These are phyloP conservation scores for Naematelia encephala DNA, from an alignment of 768 basidiomycete genomes.

Conservation along the genomic window DNA sequence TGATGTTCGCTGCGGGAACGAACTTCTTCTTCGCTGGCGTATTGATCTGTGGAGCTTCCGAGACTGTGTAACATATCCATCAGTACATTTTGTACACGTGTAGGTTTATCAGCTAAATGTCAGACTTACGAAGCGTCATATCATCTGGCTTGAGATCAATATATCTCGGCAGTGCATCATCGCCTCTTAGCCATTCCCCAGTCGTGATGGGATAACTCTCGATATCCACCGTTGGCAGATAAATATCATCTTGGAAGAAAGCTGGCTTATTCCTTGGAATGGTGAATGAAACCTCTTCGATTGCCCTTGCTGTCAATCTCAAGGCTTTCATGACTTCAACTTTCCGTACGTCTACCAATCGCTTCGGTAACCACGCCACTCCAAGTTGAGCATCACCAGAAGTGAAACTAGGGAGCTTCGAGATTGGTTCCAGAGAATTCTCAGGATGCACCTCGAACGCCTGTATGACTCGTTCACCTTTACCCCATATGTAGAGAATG, in stretches of 20 bases:
- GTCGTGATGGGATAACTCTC: slow-evolving; percentile 22
- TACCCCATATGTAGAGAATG: slow-evolving; percentile 50
- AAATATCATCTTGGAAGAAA: slow-evolving; percentile 53
- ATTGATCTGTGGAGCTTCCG: slow-evolving; percentile 46
- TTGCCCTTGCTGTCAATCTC: slow-evolving; percentile 44
- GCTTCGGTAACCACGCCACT: slow-evolving; percentile 46
- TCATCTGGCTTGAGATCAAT: slow-evolving; percentile 43
- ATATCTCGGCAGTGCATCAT: slow-evolving; percentile 10
- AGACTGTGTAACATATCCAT: slow-evolving; percentile 36
- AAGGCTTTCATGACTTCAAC: slow-evolving; percentile 48
- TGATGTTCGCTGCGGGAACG: slow-evolving; percentile 31
- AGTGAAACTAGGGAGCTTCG: slow-evolving; percentile 48
- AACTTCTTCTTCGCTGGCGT: slow-evolving; percentile 34
- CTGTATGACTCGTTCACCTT: slow-evolving; percentile 50
- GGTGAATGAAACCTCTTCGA: slow-evolving; percentile 48
- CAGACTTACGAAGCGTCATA: slow-evolving; percentile 46
- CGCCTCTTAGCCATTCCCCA: slow-evolving; percentile 42
- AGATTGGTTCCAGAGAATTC: slow-evolving; percentile 24
- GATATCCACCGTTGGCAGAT: slow-evolving; percentile 40
- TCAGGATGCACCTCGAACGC: slow-evolving; percentile 45
- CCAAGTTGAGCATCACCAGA: slow-evolving; percentile 45
- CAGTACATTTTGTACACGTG: too few relatives aligned
- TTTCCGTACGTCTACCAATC: slow-evolving; percentile 45
- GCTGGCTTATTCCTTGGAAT: slow-evolving; percentile 51
- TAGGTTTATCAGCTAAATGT: too few relatives aligned